Conservation (phyloP, 768 basidiomycete genomes). For the Mycena albidolilacea region DNA sequence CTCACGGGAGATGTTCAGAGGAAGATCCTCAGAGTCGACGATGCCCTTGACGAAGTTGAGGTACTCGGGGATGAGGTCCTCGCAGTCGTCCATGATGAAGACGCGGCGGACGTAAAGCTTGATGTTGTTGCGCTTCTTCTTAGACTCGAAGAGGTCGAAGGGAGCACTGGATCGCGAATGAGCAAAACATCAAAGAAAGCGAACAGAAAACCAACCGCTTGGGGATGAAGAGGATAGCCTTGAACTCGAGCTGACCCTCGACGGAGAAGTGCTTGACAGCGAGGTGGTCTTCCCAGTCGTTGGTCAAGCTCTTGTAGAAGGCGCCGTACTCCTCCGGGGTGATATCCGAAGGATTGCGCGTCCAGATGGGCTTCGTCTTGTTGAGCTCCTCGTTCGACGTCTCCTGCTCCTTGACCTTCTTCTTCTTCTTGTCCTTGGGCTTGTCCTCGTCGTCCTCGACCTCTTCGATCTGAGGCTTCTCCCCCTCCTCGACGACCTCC, state of each 20-base stretch:
- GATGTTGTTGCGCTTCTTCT: conserved; percentile 99
- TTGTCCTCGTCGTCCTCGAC: conserved; percentile 88
- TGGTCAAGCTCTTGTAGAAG: conserved; percentile 99
- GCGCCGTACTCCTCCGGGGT: conserved; percentile 92
- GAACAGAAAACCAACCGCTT: conserved; percentile 78
- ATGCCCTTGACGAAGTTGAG: conserved; percentile 99
- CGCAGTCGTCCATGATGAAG: conserved; percentile 99
- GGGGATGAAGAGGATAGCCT: conserved; percentile 97
- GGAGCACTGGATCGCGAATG: conserved; percentile 76
- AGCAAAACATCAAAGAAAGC: conserved; percentile 6
- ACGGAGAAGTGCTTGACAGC: conserved; percentile 99
- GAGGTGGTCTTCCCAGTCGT: conserved; percentile 99
- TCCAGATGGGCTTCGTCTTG: conserved; percentile 99
- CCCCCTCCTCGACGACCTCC: conserved; percentile 77
- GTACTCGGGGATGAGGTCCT: conserved; percentile 99
- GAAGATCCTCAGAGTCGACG: conserved; percentile 99
- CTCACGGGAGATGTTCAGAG: conserved; percentile 99
- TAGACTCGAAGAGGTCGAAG: conserved; percentile 99
- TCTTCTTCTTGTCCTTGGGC: conserved; percentile 92
- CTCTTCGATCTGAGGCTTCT: conserved; percentile 86
- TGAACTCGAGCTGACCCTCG: conserved; percentile 99
- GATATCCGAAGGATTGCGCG: conserved; percentile 96
- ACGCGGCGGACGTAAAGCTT: conserved; percentile 99
- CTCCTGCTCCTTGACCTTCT: conserved; percentile 93
- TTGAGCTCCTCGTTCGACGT: conserved; percentile 97